These are phyloP conservation scores for Kwoniella dendrophila DNA, from an alignment of 768 basidiomycete genomes.

Conservation along the genomic window DNA sequence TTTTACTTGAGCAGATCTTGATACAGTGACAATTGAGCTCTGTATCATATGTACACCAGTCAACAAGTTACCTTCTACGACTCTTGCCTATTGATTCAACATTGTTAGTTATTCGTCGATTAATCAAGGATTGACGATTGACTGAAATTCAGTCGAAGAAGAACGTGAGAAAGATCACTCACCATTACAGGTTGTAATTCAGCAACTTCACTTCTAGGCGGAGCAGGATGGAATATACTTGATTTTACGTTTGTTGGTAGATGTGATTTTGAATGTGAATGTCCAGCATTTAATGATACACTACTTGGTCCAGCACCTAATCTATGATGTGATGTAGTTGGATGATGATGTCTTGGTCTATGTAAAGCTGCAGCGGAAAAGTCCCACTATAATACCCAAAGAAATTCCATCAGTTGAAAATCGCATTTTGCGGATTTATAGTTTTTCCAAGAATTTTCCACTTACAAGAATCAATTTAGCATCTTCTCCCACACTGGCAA, in stretches of 20 bases:
- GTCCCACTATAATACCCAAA: constrained; percentile 69
- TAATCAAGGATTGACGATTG: neutral
- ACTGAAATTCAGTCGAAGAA: no score
- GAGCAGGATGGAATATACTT: constrained; percentile 74
- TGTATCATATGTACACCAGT: constrained; percentile 76
- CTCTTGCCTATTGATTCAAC: constrained; percentile 65
- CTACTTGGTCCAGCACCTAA: constrained; percentile 73
- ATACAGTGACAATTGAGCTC: constrained; percentile 74
- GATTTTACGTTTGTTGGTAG: constrained; percentile 61
- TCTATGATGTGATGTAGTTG: constrained; percentile 62
- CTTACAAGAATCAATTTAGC: constrained; percentile 86
- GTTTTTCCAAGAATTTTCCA: constrained; percentile 27
- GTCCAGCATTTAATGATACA: constrained; percentile 66
- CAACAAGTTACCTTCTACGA: constrained; percentile 77
- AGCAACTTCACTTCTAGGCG: constrained; percentile 85
- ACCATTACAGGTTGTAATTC: constrained; percentile 88
- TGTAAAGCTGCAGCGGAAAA: constrained; percentile 90
- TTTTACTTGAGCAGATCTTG: constrained; percentile 74
- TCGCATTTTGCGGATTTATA: constrained; percentile 24
- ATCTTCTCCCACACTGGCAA: constrained; percentile 95
- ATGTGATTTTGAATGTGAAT: constrained; percentile 58
- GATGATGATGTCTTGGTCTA: constrained; percentile 68
- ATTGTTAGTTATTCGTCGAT: neutral
- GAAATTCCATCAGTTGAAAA: neutral
- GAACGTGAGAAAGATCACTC: no score